Percentiles rank a stretch among this genome's conserved stretches.
These are phyloP conservation scores for Daldinia childiae DNA, from an alignment of 495 filamentous ascomycete species.

Conservation along the genomic window DNA sequence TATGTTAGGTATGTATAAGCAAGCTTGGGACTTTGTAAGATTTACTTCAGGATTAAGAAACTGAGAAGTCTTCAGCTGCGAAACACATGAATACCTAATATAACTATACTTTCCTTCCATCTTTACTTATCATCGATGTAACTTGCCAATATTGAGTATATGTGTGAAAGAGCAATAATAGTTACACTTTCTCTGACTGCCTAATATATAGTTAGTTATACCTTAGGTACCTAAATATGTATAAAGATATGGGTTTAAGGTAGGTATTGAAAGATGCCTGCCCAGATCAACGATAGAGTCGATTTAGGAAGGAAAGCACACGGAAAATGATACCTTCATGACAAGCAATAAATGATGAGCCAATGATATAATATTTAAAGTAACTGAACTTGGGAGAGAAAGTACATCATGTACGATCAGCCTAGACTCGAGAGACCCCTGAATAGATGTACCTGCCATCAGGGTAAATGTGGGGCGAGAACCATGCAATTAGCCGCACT, in stretches of 20 bases:
- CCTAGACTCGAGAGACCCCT: conserved; percentile 8
- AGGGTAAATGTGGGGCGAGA: conserved; percentile 29
- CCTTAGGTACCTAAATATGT: no score
- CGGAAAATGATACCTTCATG: no score
- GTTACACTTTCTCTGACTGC: no score
- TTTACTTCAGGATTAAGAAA: neutral
- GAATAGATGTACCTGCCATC: conserved; percentile 1
- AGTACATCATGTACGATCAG: neutral
- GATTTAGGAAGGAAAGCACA: neutral
- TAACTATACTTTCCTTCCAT: neutral
- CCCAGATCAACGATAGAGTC: neutral
- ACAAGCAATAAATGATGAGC: no score
- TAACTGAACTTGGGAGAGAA: neutral
- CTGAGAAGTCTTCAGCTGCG: neutral
- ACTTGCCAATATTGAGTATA: neutral
- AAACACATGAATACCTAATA: neutral
- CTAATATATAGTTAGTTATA: no score
- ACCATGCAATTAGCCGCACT: conserved; percentile 34
- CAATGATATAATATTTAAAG: no score
- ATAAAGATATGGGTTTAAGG: no score
- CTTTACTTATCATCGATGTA: neutral
- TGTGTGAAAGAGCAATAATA: no score
- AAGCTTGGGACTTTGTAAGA: neutral
- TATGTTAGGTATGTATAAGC: neutral
- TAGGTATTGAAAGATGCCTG: neutral